Evolutionary conservation across 2,329 filamentous ascomycete species (phyloP).

Genomic region (Hypoxylon rubiginosum): DNA sequence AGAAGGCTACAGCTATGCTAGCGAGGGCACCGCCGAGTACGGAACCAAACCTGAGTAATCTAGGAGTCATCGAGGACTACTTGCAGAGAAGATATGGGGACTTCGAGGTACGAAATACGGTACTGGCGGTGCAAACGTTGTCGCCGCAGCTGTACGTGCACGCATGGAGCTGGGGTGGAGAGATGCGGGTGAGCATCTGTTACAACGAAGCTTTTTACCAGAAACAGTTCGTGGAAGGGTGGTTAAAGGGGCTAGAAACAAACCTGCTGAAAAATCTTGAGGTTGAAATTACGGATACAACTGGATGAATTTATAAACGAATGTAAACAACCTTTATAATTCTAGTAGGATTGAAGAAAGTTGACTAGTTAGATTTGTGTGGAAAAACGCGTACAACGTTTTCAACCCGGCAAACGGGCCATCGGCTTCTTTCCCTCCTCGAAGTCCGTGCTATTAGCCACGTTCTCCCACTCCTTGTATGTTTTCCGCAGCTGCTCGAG

Average conservation of each 20-base stretch:
- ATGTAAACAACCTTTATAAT: background rate
- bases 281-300: too few relatives aligned
- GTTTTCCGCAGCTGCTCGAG: constrained; percentile 63
- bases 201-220: constrained; percentile 35
- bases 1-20: constrained; percentile 29
- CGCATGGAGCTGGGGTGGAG: constrained; percentile 27
- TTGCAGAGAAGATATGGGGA: constrained; percentile 13
- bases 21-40: constrained; percentile 19
- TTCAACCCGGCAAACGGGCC: constrained; percentile 7
- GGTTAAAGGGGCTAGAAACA: constrained; percentile 7
- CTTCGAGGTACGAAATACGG: constrained; percentile 4
- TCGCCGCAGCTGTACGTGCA: constrained; percentile 32
- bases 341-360: too few relatives aligned
- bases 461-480: constrained; percentile 63
- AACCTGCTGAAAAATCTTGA: constrained; percentile 23
- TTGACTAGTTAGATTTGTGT: too few relatives aligned
- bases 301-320: too few relatives aligned
- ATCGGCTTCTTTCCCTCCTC: constrained; percentile 6
- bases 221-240: constrained; percentile 15
- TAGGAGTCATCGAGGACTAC: constrained; percentile 21
- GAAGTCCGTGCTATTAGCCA: constrained; percentile 62
- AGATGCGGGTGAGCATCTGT: constrained; percentile 24
- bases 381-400: too few relatives aligned
- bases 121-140: constrained; percentile 28
- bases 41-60: constrained; percentile 34